Evolutionary conservation across 2,329 filamentous ascomycete genomes (phyloP), one percentile per base, ranked within the genome.

Genomic region (Sordariomycetes sp.): DNA sequence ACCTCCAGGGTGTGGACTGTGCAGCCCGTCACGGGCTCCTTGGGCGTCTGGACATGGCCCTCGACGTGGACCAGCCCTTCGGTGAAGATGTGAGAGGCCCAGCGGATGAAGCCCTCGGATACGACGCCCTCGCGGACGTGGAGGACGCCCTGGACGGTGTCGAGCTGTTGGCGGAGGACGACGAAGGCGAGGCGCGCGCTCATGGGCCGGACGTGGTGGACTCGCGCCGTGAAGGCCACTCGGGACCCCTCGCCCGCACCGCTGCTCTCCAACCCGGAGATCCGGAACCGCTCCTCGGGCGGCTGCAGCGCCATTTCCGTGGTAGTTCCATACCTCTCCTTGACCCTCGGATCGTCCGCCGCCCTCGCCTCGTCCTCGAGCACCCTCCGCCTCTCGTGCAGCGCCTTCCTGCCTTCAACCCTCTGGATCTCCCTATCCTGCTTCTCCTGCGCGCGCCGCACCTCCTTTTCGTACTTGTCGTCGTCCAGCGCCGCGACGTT

Each of bases 181-280:
- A 96, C 74, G 69, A 96, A 96, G 64, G 90, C 88, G 36, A 96
- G 76, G 62, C 87, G 86, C 63, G 88, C 80, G 66, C 89, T 92
- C 73, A 96, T 80, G 63, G 86, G 86, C 53, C 91, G 84, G 59
- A 94, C 78, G 58, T 90, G 89, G 68, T 92, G 87, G 22, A 94
- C 75, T 36, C 89, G 85, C 24, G 51, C 86, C 48, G 82, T 81
- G 71, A 91, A 90, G 57, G 73, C 71, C 54, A 90, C 75, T 61
- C 79, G 74, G 62, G 83, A 72, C 36, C 84, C 45, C 22, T 77
- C 73, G 50, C 76, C 71, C 15, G 76, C 72, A 20, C 86, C 36
- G 52, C 64, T 55, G 53, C 66, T 28, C 32, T 39, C 36, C 32
- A 56, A 6, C 7, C 15, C 24, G 13, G 48, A 51, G 53, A 66